Percentiles rank a stretch among this genome's conserved stretches.
These are phyloP conservation scores for Neofusicoccum kwambonambiense DNA, from an alignment of 2,329 filamentous ascomycete genomes.

Conservation along the genomic window DNA sequence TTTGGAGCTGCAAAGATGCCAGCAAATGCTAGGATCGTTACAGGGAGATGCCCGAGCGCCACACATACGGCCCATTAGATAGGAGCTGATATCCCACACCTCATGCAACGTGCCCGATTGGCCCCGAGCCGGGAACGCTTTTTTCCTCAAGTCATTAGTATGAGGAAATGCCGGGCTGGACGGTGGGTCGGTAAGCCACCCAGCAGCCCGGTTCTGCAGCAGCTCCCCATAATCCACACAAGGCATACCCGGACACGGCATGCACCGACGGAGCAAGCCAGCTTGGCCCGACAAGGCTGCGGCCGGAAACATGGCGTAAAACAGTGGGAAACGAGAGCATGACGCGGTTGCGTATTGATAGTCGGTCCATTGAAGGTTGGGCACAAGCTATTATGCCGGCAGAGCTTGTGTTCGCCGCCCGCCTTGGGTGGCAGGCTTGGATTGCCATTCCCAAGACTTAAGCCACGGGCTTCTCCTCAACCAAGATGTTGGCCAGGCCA, in stretches of 20 bases:
- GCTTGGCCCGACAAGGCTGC: background rate
- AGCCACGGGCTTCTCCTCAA: background rate
- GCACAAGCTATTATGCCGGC: background rate
- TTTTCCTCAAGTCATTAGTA: background rate
- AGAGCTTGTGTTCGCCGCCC: background rate
- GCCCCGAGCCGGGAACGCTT: background rate
- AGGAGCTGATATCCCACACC: background rate
- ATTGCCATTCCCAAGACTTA: background rate
- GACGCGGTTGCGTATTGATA: background rate
- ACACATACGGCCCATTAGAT: constrained; percentile 4
- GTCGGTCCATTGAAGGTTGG: background rate
- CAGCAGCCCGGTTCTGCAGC: background rate
- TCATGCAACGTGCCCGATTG: background rate
- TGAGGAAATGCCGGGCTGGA: background rate
- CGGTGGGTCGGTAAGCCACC: constrained; percentile 3
- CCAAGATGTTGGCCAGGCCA: background rate
- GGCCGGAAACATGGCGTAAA: background rate
- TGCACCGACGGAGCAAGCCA: background rate
- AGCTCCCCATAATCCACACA: background rate
- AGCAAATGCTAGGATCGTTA: constrained; percentile 9
- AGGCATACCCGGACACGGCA: background rate
- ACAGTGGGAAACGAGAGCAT: background rate
- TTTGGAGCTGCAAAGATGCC: constrained; percentile 18
- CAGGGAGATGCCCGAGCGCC: constrained; percentile 13
- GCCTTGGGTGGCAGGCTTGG: background rate